Conservation (phyloP, 768 basidiomycete genomes). For the Termitomyces sp. region DNA sequence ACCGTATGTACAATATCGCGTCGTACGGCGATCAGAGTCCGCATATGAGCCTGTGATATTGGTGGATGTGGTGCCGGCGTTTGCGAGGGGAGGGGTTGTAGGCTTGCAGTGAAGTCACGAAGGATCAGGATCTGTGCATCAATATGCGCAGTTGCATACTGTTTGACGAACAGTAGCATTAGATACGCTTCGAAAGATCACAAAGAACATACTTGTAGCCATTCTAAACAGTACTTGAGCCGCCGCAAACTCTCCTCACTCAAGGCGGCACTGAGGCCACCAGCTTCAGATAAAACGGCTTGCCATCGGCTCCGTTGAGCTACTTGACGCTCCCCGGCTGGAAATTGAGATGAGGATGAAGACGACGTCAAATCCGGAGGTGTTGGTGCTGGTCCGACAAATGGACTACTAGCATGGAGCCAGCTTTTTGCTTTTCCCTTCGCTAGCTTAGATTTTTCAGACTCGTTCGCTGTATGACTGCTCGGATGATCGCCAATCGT, state of each 20-base stretch:
- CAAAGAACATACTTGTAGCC: conserved; percentile 64
- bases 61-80: conserved; percentile 23
- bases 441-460: conserved; percentile 11
- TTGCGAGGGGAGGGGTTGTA: conserved; percentile 44
- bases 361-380: conserved; percentile 23
- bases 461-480: conserved; percentile 1
- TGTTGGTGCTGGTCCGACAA: conserved; percentile 27
- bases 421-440: conserved; percentile 25
- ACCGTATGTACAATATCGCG: conserved; percentile 85
- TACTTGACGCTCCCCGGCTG: conserved; percentile 42
- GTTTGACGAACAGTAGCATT: not conserved
- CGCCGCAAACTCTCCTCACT: conserved; percentile 90
- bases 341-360: conserved; percentile 19
- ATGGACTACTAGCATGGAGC: conserved; percentile 35
- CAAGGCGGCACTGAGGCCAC: conserved; percentile 81
- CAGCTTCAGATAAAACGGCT: conserved; percentile 77
- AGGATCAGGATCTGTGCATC: conserved; percentile 83
- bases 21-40: conserved; percentile 68
- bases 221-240: conserved; percentile 80
- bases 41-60: conserved; percentile 44
- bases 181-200: not conserved
- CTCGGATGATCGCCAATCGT: conserved; percentile 7
- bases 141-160: conserved; percentile 87
- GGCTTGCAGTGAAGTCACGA: conserved; percentile 74
- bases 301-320: conserved; percentile 82